Evolutionary conservation across 495 filamentous ascomycete species (phyloP), one percentile per base, ranked within the genome.

Genomic region (Neurospora sp.): DNA sequence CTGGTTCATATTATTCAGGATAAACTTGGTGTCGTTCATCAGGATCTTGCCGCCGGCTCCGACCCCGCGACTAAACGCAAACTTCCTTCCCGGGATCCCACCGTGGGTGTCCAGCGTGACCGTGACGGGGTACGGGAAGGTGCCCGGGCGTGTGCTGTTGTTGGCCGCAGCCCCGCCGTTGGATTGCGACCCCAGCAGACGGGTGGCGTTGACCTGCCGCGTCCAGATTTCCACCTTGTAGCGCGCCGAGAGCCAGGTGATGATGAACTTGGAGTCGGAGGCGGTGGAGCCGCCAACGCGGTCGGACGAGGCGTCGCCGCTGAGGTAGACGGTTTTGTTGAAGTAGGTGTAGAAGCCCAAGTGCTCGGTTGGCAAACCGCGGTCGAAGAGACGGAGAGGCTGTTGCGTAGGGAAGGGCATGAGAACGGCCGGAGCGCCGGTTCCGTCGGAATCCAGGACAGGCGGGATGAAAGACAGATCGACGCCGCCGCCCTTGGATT

Each of bases 191-290:
- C 73, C 74, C 9, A 87, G 73, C 1, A 92, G 79, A 20, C 84
- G 79, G 7, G 83, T 78, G 41, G 82, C 82, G 65, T 82, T 84
- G 12, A 81, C 81, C 77, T 78, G 80, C 5, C 86, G 84, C 7
- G 95, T 99, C 94, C 94, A 99, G 71, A 98, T 96, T 77, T 94
- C 90, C 6, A 98, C 92, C 10, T 93, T 88, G 81, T 96, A 93
- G 11, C 95, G 89, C 4, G 94, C 96, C 74, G 94, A 86, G 1
- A 91, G 83, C 89, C 92, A 97, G 18, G 92, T 96, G 73, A 95
- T 92, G 22, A 92, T 82, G 18, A 88, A 87, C 5, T 83, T 84
- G n/a, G 93, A 91, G 42, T 90, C 84, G 1, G 80, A 77, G 72
- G 88, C 81, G 20, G 82, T 80, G 3, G 88, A 84, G 1, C 94